Evolutionary conservation across 257 asterid species (phyloP).

Genomic region (Solanum pinnatisectum): DNA sequence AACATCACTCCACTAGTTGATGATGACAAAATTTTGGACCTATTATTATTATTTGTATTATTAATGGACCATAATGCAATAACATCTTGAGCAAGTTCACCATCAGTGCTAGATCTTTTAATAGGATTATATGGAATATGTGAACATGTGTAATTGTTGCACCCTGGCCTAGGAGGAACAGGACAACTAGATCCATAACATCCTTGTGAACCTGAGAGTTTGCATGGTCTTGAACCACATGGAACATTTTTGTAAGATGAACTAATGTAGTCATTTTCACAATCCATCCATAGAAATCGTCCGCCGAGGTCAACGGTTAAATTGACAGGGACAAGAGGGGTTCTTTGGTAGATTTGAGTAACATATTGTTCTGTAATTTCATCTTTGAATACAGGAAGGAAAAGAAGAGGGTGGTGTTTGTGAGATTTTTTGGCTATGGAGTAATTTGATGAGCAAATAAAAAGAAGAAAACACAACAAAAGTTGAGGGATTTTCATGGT

Average conservation of each 20-base stretch:
- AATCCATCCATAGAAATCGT: conserved; percentile 34
- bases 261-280: conserved; percentile 20
- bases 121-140: conserved; percentile 13
- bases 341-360: conserved; percentile 24
- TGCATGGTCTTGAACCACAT: conserved; percentile 33
- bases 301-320: conserved; percentile 34
- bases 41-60: background rate
- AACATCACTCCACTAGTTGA: conserved; percentile 5
- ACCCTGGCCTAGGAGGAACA: conserved; percentile 28
- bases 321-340: conserved; percentile 29
- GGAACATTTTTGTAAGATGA: conserved; percentile 29
- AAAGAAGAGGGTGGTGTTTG: conserved; percentile 15
- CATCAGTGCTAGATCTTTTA: background rate
- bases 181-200: conserved; percentile 18
- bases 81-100: conserved; percentile 31
- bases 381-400: conserved; percentile 29
- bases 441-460: background rate
- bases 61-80: conserved; percentile 21
- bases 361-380: conserved; percentile 30
- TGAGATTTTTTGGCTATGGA: conserved; percentile 1
- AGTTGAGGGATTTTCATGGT: background rate
- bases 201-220: conserved; percentile 16
- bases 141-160: conserved; percentile 37
- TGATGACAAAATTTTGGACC: conserved; percentile 6
- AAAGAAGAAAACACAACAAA: background rate